Base-by-base conservation (phyloP, 768 basidiomycete species). In the Brasilioporus rufonigricans region DNA sequence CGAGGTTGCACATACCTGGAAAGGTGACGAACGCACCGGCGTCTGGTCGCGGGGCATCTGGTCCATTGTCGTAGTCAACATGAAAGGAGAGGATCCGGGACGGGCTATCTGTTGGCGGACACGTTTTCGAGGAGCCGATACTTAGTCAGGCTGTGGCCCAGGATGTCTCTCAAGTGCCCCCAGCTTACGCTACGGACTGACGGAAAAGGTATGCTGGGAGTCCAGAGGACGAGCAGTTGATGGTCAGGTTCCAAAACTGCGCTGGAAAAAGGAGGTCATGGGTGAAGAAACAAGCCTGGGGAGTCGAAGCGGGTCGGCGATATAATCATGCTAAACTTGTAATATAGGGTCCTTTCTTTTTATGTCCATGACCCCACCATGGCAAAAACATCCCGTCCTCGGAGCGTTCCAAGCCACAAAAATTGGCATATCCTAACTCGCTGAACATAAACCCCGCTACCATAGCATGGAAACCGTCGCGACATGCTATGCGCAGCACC, bases 81-180 rank as follows among this genome's bases (percentile, higher is more conserved):
- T 41, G 54, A 56, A 61, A 57, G 50, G 53, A 32, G 50, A 40
- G 44, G 16, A 45, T 26, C 18, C 47, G 44, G 46, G 50, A 46
- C 24, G 58, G 57, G 58, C 61, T 70, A 64, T 64, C 59, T 58
- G 50, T 21, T 16, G 58, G 47, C 45, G 21, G 51, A 48, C 65
- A 70, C 67, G 69, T 71, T 71, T 65, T 60, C 60, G 53, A 58
- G 50, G 57, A 61, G 35, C 56, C 67, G 60, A 67, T 54, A 44
- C 41, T 55, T n/a, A n/a, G n/a, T n/a, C n/a, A n/a, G n/a, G n/a
- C n/a, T n/a, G n/a, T n/a, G n/a, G n/a, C n/a, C n/a, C n/a, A n/a
- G n/a, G n/a, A n/a, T n/a, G n/a, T n/a, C n/a, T n/a, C n/a, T n/a
- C n/a, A n/a, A n/a, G n/a, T n/a, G n/a, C n/a, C n/a, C n/a, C n/a